Evolutionary conservation across 257 asterid genomes (phyloP).

Genomic region (Nicotiana obtusifolia): DNA sequence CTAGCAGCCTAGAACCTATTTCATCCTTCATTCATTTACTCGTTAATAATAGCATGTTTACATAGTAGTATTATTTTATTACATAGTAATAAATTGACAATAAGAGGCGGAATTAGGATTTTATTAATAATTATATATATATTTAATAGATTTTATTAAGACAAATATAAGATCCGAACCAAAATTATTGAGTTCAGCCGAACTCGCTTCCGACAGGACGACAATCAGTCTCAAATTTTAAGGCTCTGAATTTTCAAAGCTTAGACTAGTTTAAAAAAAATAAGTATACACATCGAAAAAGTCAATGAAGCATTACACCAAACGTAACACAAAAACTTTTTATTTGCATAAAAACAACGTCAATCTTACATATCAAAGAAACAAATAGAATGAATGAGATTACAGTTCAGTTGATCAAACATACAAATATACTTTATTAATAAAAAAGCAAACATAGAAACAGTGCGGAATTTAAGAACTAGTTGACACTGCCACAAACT

Average conservation of each 20-base stretch:
- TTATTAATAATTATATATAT: no score
- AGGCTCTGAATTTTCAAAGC: no score
- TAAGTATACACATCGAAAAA: no score
- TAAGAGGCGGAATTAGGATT: no score
- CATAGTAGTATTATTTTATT: no score
- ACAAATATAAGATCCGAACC: no score
- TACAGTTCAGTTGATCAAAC: neutral
- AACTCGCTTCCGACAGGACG: no score
- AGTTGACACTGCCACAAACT: conserved; percentile 27
- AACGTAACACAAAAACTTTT: neutral
- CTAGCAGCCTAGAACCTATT: conserved; percentile 14
- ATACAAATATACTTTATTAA: neutral
- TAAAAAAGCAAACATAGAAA: neutral
- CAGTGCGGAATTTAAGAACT: neutral
- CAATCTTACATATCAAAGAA: neutral
- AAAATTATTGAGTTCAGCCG: no score
- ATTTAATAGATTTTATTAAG: no score
- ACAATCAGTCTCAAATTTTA: no score
- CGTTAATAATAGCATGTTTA: neutral
- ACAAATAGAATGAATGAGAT: neutral
- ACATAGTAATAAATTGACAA: no score
- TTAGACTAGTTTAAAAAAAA: no score
- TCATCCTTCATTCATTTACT: neutral
- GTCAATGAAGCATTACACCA: neutral
- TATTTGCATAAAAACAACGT: neutral